Percentiles rank a stretch among this genome's conserved stretches.
Evolutionary conservation across 2,329 filamentous ascomycete genomes (phyloP).

Genomic region (Aphanocladium album): DNA sequence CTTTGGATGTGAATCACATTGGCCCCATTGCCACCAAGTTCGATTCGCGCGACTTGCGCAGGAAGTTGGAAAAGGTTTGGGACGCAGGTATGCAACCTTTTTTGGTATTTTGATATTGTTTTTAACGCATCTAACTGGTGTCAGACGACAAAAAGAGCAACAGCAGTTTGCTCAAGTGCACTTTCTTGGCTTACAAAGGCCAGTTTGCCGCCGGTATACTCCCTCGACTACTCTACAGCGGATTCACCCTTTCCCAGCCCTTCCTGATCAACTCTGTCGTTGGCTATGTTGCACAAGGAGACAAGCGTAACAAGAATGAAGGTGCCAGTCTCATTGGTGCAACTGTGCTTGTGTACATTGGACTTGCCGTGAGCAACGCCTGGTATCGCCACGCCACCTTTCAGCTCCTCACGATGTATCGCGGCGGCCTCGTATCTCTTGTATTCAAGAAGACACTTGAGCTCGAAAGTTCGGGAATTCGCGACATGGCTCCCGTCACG

Average conservation of each 20-base stretch:
- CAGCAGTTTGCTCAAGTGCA: constrained; percentile 22
- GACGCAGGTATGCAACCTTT: constrained; percentile 14
- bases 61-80: constrained; percentile 21
- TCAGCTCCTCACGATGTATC: constrained; percentile 32
- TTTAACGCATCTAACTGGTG: not conserved
- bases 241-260: constrained; percentile 41
- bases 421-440: constrained; percentile 35
- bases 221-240: constrained; percentile 33
- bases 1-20: constrained; percentile 23
- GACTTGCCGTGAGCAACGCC: constrained; percentile 31
- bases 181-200: constrained; percentile 24
- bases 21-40: constrained; percentile 26
- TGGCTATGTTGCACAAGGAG: constrained; percentile 24
- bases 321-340: constrained; percentile 36
- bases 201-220: constrained; percentile 28
- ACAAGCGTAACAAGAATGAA: constrained; percentile 21
- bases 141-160: constrained; percentile 18
- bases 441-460: constrained; percentile 44
- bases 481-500: constrained; percentile 34
- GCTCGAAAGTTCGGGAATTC: constrained; percentile 23
- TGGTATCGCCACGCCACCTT: constrained; percentile 31
- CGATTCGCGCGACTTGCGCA: constrained; percentile 18
- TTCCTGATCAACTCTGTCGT: constrained; percentile 37
- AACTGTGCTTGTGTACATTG: constrained; percentile 35
- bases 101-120: not conserved